Conservation (phyloP, 2,329 filamentous ascomycete genomes). For the Aspergillus awamori region DNA sequence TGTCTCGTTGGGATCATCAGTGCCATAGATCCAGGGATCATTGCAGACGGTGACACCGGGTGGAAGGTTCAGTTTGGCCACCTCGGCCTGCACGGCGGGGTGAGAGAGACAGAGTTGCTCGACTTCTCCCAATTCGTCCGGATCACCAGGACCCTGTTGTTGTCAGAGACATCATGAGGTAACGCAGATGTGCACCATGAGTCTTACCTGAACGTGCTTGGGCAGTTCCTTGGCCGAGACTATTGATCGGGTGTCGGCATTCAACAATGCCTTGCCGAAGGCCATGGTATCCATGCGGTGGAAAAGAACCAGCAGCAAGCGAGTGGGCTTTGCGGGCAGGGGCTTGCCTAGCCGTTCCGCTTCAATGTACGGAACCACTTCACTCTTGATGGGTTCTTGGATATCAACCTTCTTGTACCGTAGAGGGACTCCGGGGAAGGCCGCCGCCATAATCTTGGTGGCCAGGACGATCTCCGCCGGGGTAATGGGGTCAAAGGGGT, state of each 20-base stretch:
- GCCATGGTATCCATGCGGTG: constrained; percentile 45
- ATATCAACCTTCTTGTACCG: constrained; percentile 69
- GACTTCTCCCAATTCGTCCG: constrained; percentile 62
- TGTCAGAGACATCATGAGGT: constrained; percentile 25
- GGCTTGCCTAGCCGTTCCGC: constrained; percentile 60
- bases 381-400: constrained; percentile 64
- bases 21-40: constrained; percentile 72
- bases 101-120: constrained; percentile 61
- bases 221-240: constrained; percentile 48
- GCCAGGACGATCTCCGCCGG: constrained; percentile 45
- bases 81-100: constrained; percentile 59
- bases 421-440: constrained; percentile 41
- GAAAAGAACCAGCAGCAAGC: constrained; percentile 58
- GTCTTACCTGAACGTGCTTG: constrained; percentile 49
- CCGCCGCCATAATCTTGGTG: constrained; percentile 40
- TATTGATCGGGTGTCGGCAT: constrained; percentile 41
- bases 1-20: constrained; percentile 41
- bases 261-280: constrained; percentile 47
- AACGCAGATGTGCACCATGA: neutral
- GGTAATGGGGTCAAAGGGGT: constrained; percentile 47
- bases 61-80: constrained; percentile 62
- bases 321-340: constrained; percentile 54
- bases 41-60: constrained; percentile 59
- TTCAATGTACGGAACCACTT: constrained; percentile 63
- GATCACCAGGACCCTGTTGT: constrained; percentile 59